Evolutionary conservation across 768 basidiomycete species (phyloP).

Genomic region (Mycena amicta): DNA sequence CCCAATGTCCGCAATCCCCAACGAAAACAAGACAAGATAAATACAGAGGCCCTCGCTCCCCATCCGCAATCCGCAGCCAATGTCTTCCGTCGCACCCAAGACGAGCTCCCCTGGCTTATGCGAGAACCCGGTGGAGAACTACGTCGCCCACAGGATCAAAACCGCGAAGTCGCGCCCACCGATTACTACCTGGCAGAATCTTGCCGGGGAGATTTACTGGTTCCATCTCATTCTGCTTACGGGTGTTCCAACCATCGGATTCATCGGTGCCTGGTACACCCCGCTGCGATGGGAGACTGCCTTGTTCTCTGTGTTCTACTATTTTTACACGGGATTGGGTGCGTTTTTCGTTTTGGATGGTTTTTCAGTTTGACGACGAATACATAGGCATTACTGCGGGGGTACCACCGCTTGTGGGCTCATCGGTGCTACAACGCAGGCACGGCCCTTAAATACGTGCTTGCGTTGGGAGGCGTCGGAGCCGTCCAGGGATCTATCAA

Average conservation of each 20-base stretch:
- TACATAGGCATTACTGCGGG: conserved; percentile 81
- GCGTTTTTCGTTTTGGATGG: conserved; percentile 37
- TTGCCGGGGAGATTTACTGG: conserved; percentile 70
- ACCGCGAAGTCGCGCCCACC: conserved; percentile 71
- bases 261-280: conserved; percentile 71
- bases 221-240: conserved; percentile 74
- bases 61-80: no score
- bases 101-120: background rate
- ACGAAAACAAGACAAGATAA: no score
- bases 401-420: conserved; percentile 97
- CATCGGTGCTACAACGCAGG: conserved; percentile 94
- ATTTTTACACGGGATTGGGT: conserved; percentile 69
- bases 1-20: no score
- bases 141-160: conserved; percentile 74
- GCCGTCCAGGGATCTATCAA: conserved; percentile 97
- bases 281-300: conserved; percentile 73
- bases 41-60: no score
- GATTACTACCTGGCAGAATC: conserved; percentile 56
- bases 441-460: conserved; percentile 76
- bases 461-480: conserved; percentile 85
- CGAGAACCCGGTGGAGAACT: conserved; percentile 52
- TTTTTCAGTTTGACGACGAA: no score
- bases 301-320: conserved; percentile 46
- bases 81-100: background rate
- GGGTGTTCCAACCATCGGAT: conserved; percentile 70